Evolutionary conservation across 495 filamentous ascomycete species (phyloP).

Genomic region (Penicillium coprophilum): DNA sequence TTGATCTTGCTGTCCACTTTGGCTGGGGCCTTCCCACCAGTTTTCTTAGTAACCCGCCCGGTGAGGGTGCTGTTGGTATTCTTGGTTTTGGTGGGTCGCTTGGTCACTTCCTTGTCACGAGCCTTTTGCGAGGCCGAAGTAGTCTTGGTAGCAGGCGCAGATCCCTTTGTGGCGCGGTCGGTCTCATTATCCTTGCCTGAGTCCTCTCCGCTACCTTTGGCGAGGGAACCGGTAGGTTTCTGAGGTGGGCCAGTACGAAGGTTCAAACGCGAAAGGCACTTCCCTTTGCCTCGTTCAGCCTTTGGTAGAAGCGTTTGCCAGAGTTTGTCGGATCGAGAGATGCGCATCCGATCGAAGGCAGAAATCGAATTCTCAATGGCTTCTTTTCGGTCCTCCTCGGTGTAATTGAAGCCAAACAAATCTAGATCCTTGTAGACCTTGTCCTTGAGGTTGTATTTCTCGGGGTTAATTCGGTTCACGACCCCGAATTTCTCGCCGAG

Average conservation of each 20-base stretch:
- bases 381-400: constrained; percentile 62
- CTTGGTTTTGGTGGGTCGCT: constrained; percentile 59
- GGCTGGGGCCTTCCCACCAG: constrained; percentile 45
- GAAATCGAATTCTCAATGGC: constrained; percentile 85
- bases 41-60: constrained; percentile 53
- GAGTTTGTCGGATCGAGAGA: constrained; percentile 67
- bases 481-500: constrained; percentile 55
- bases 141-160: constrained; percentile 56
- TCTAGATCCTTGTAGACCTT: constrained; percentile 79
- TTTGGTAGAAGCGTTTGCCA: constrained; percentile 79
- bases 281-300: constrained; percentile 76
- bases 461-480: constrained; percentile 57
- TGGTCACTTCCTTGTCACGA: constrained; percentile 64
- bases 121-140: constrained; percentile 55
- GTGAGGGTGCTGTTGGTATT: constrained; percentile 49
- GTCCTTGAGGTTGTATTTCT: constrained; percentile 68
- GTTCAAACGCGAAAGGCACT: constrained; percentile 71
- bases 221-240: constrained; percentile 54
- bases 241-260: constrained; percentile 57
- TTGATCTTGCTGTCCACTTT: constrained; percentile 54
- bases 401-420: constrained; percentile 74
- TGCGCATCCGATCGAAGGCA: constrained; percentile 73
- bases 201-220: constrained; percentile 58
- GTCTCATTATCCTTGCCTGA: constrained; percentile 51
- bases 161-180: constrained; percentile 48